Percentiles rank a stretch among this genome's conserved stretches.
phyloP scores from a whole-genome alignment of 768 basidiomycete species.

The Phanerochaete carnosa region DNA sequence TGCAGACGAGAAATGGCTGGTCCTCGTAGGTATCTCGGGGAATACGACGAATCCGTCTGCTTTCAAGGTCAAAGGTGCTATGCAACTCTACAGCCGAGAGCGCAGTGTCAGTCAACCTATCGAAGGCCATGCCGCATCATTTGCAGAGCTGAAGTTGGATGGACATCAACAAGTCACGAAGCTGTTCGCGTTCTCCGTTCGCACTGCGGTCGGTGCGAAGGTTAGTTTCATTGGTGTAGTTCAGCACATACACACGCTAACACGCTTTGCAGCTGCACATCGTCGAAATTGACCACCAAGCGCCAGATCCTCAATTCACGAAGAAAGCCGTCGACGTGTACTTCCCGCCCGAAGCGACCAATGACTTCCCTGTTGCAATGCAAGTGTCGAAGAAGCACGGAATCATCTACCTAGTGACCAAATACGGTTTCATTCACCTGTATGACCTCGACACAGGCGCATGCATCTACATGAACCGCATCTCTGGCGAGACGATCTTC shows the following conservation, averaged over 20 bases:
- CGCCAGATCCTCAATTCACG: slow-evolving; percentile 86
- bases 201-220: slow-evolving; percentile 97
- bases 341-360: slow-evolving; percentile 97
- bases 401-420: slow-evolving; percentile 95
- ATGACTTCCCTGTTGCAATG: slow-evolving; percentile 99
- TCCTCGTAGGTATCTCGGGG: slow-evolving; percentile 91
- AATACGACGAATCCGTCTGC: slow-evolving; percentile 90
- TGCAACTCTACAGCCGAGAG: slow-evolving; percentile 95
- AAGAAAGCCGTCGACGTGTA: slow-evolving; percentile 99
- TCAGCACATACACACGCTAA: not conserved
- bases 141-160: slow-evolving; percentile 88
- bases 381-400: slow-evolving; percentile 97
- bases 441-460: slow-evolving; percentile 97
- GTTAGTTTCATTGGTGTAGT: slow-evolving; percentile 39
- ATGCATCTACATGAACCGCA: slow-evolving; percentile 99
- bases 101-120: slow-evolving; percentile 95
- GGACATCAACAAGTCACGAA: slow-evolving; percentile 84
- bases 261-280: slow-evolving; percentile 74
- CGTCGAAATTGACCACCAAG: slow-evolving; percentile 95
- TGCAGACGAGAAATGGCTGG: slow-evolving; percentile 94
- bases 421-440: slow-evolving; percentile 98
- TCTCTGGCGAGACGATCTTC: slow-evolving; percentile 98
- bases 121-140: slow-evolving; percentile 96
- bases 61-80: slow-evolving; percentile 98
- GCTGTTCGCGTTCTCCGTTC: slow-evolving; percentile 91